Base-by-base conservation (phyloP, 768 basidiomycete genomes). In the Tricholoma sp. region DNA sequence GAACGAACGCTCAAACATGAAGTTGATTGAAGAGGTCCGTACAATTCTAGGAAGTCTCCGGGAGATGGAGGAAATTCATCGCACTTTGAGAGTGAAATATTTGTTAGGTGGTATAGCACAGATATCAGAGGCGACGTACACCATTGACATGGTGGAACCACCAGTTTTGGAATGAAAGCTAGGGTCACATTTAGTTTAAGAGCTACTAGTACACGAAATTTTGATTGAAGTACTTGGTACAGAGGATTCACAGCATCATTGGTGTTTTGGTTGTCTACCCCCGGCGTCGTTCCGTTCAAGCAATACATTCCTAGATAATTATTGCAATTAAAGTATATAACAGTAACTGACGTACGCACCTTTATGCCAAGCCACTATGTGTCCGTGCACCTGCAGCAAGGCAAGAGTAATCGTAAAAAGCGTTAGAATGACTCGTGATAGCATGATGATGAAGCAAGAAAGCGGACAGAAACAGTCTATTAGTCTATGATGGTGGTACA, bases 21-120 rank as follows among this genome's bases (percentile, higher is more conserved):
- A 28, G 29, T 17, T 20, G 28, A 49, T 28, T 24, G 5, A 33
- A 39, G 15, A 32, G 61, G 69, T 49, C 10, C 60, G 24, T 45
- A 80, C 78, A 80, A 54, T 37, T 79, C 74, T 8, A 80, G 60
- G 57, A 72, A 76, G 17, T 73, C 71, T 9, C 76, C 77, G 1
- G 62, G 66, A 0, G 74, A 65, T 8, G 79, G 79, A 37, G 79
- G 79, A 47, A 71, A 77, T 39, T 74, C 49, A 58, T 74, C 69
- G 58, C 77, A 78, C 77, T 78, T 59, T 44, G n/a, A 18, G 20
- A 18, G 20, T 24, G 29, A 17, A 31, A 57, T 10, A n/a, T 39
- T 20, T 12, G 39, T n/a, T 8, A 10, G 15, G 47, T 29, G 53
- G 56, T 52, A 31, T 41, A 49, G 18, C 37, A 8, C 47, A 20